Conservation (phyloP, 208 protist genomes). For the Naegleria fowleri region DNA sequence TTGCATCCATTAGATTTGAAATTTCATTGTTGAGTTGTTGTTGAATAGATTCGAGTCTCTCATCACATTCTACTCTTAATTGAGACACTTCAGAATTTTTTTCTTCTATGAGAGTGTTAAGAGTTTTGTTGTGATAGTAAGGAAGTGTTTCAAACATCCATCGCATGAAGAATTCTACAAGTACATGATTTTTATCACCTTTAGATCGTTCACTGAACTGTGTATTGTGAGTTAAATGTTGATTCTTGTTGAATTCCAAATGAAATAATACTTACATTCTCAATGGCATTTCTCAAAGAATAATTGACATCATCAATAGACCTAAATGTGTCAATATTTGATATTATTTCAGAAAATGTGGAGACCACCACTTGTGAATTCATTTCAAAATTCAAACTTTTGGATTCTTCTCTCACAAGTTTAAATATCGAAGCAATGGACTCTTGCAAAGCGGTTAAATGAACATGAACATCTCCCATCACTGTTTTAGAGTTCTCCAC, state of each 20-base stretch:
- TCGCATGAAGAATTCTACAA: background rate
- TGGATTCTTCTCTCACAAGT: background rate
- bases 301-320: background rate
- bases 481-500: background rate
- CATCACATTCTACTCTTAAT: background rate
- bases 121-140: background rate
- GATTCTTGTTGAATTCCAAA: too few relatives aligned
- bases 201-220: background rate
- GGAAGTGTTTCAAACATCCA: background rate
- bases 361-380: background rate
- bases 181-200: background rate
- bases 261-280: too few relatives aligned
- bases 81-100: background rate
- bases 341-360: background rate
- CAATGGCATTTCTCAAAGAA: too few relatives aligned
- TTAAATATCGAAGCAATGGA: background rate
- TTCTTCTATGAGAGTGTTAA: background rate
- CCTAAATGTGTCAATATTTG: background rate
- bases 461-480: background rate
- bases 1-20: background rate
- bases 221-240: too few relatives aligned
- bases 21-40: background rate
- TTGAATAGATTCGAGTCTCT: background rate
- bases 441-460: background rate
- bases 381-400: background rate